phyloP scores from a whole-genome alignment of 2,329 filamentous ascomycete species.

The Coniochaeta ligniaria region DNA sequence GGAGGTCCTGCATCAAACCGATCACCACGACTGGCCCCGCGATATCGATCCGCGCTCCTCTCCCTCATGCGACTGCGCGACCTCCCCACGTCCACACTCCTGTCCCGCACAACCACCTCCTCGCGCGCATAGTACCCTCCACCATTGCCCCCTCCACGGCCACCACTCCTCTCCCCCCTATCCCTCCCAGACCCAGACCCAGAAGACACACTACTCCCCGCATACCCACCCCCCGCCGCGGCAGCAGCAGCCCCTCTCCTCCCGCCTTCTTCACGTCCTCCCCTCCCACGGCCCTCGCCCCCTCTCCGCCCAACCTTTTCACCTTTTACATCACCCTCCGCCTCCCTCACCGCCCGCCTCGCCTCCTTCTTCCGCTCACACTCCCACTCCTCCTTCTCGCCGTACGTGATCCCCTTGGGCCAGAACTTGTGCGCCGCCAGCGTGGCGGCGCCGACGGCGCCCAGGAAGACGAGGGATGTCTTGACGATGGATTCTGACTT shows the following conservation, averaged over 20 bases:
- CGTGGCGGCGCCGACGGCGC: constrained; percentile 27
- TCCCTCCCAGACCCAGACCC: neutral
- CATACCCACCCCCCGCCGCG: neutral
- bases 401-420: constrained; percentile 29
- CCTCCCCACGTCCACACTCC: neutral
- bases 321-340: neutral
- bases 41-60: neutral
- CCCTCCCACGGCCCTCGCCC: neutral
- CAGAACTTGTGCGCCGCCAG: constrained; percentile 28
- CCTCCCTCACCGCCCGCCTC: constrained; percentile 8
- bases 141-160: neutral
- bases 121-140: neutral
- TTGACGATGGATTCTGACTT: constrained; percentile 18
- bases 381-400: constrained; percentile 30
- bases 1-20: neutral
- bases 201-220: neutral
- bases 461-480: constrained; percentile 28
- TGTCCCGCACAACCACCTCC: neutral
- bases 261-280: neutral
- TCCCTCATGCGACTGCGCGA: neutral
- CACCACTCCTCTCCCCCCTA: neutral
- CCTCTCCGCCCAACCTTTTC: neutral
- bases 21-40: neutral
- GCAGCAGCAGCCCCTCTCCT: neutral
- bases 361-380: constrained; percentile 7